These are phyloP conservation scores for Camillea tinctor DNA, from an alignment of 2,329 filamentous ascomycete genomes.

Conservation along the genomic window DNA sequence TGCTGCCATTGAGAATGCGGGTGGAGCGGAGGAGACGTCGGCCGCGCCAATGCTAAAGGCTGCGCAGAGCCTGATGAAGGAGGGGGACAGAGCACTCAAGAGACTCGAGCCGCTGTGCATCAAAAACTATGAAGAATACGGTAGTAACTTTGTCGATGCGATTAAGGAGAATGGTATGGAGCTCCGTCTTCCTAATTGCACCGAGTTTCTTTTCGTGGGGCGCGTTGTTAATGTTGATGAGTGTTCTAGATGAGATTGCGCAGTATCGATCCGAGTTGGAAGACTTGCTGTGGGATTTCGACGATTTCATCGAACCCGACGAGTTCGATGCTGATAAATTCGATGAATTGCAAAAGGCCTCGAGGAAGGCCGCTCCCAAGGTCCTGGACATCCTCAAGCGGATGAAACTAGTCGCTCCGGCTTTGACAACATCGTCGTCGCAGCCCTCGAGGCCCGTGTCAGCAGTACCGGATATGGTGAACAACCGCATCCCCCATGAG, in stretches of 20 bases:
- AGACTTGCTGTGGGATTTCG: slow-evolving; percentile 56
- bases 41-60: slow-evolving; percentile 47
- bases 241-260: slow-evolving; percentile 49
- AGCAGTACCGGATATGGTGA: slow-evolving; percentile 7
- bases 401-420: slow-evolving; percentile 47
- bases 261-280: slow-evolving; percentile 47
- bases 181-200: slow-evolving; percentile 1
- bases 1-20: slow-evolving; percentile 46
- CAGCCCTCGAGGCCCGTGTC: slow-evolving; percentile 15
- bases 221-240: slow-evolving; percentile 9
- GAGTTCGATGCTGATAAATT: slow-evolving; percentile 53
- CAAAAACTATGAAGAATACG: slow-evolving; percentile 48
- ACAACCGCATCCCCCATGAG: slow-evolving; percentile 12
- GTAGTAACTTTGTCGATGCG: slow-evolving; percentile 47
- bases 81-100: slow-evolving; percentile 49
- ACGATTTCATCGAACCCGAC: slow-evolving; percentile 51
- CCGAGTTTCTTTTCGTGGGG: slow-evolving; percentile 6
- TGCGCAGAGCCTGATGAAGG: slow-evolving; percentile 46
- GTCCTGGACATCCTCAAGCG: slow-evolving; percentile 52
- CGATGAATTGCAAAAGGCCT: slow-evolving; percentile 45
- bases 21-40: slow-evolving; percentile 35
- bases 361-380: slow-evolving; percentile 47
- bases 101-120: slow-evolving; percentile 51
- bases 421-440: slow-evolving; percentile 19
- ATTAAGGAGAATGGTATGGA: slow-evolving; percentile 54